These are phyloP conservation scores for Fusarium sp. DNA, from an alignment of 2,329 filamentous ascomycete genomes.

Conservation along the genomic window DNA sequence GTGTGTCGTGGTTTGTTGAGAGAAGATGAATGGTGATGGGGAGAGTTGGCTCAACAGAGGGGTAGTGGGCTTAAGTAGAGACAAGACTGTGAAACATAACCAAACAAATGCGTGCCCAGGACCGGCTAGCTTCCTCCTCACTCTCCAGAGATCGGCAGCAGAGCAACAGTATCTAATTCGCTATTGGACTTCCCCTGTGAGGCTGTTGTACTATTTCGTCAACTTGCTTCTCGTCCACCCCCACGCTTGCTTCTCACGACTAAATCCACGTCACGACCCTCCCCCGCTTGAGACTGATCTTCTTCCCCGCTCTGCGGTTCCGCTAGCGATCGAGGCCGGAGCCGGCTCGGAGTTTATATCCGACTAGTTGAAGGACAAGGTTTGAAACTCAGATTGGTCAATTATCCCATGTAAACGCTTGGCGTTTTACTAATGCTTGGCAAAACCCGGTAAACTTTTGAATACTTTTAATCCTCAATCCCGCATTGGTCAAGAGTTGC, in stretches of 20 bases:
- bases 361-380: too few relatives aligned
- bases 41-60: neutral
- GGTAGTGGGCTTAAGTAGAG: constrained; percentile 7
- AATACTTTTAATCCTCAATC: neutral
- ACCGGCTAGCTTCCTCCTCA: constrained; percentile 4
- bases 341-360: too few relatives aligned
- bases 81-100: neutral
- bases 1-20: neutral
- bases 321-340: neutral
- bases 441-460: neutral
- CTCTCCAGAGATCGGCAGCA: constrained; percentile 11
- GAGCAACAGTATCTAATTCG: neutral
- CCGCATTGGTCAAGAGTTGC: neutral
- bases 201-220: neutral
- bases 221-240: neutral
- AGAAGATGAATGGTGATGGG: neutral
- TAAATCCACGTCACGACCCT: constrained; percentile 4
- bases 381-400: too few relatives aligned
- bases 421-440: neutral
- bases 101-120: neutral
- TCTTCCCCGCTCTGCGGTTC: constrained; percentile 21
- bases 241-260: constrained; percentile 2
- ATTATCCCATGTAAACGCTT: too few relatives aligned
- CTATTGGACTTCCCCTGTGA: constrained; percentile 1
- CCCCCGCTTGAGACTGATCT: constrained; percentile 5